A percentile compares a stretch with the other conserved stretches of the same genome.
Conservation (phyloP, 148 eudicot species). For the Fallopia convolvulus region DNA sequence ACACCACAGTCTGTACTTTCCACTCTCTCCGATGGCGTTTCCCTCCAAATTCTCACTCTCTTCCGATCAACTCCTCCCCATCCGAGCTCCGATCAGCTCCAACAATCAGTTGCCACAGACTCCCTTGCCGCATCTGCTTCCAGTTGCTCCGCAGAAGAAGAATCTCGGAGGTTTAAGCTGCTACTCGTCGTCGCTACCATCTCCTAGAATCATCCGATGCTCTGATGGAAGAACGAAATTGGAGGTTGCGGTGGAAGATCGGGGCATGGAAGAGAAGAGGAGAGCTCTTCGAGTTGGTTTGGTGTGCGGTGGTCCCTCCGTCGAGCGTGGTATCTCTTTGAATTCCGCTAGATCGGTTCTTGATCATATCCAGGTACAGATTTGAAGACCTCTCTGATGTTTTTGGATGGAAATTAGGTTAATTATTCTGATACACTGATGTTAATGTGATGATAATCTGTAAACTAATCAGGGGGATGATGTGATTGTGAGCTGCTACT, state of each 20-base stretch:
- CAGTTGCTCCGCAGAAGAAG: background rate
- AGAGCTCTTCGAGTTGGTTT: slow-evolving; percentile 61
- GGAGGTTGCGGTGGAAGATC: slow-evolving; percentile 16
- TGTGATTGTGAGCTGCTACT: slow-evolving; percentile 74
- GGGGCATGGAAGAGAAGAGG: slow-evolving; percentile 7
- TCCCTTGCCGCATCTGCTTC: slow-evolving; percentile 2
- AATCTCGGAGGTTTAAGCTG: background rate
- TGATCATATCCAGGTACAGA: slow-evolving; percentile 76
- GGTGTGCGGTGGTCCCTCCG: slow-evolving; percentile 85
- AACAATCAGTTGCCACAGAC: background rate
- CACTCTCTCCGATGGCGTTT: background rate
- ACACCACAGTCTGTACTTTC: background rate
- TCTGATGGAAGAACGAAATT: background rate
- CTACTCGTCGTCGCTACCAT: background rate
- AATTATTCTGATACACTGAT: background rate
- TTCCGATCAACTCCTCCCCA: background rate
- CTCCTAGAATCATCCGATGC: slow-evolving; percentile 6
- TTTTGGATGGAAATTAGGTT: background rate
- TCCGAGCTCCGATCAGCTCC: slow-evolving; percentile 6
- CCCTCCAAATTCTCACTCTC: slow-evolving; percentile 2
- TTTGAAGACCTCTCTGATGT: background rate
- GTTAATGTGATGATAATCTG: background rate
- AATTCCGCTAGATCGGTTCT: slow-evolving; percentile 88
- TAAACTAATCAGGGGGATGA: slow-evolving; percentile 50
- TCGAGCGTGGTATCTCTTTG: slow-evolving; percentile 83